Evolutionary conservation across 163 green algal genomes (phyloP).

Genomic region (Scenedesmus sp.): DNA sequence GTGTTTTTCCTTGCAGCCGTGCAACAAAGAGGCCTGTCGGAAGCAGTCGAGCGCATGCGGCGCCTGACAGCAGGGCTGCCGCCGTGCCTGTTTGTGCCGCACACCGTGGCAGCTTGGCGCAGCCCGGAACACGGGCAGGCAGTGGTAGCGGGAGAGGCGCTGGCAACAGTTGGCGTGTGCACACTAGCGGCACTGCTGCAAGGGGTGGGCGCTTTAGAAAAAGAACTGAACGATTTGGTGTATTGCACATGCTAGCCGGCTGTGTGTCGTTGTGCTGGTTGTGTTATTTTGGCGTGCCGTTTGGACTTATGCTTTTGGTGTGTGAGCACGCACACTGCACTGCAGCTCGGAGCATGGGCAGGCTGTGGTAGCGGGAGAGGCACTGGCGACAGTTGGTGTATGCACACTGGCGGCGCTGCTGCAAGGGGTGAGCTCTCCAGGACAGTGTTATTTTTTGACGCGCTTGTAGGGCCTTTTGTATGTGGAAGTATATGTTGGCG

Average conservation of each 20-base stretch:
- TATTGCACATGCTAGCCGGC: no score
- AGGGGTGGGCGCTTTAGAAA: not conserved
- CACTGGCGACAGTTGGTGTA: constrained; percentile 64
- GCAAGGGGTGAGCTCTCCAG: not conserved
- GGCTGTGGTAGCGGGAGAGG: constrained; percentile 44
- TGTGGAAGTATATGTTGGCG: no score
- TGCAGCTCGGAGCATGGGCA: not conserved
- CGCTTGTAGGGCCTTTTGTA: no score
- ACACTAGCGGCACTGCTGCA: constrained; percentile 56
- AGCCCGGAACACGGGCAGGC: constrained; percentile 11
- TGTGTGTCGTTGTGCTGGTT: no score
- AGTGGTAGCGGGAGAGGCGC: constrained; percentile 53
- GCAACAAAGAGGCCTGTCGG: constrained; percentile 52
- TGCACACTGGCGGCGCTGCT: constrained; percentile 60
- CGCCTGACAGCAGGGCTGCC: constrained; percentile 63
- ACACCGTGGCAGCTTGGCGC: constrained; percentile 33
- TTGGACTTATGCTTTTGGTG: no score
- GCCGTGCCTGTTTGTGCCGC: constrained; percentile 69
- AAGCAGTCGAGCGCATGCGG: constrained; percentile 60
- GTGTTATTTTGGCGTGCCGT: no score
- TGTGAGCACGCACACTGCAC: no score
- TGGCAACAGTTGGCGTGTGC: constrained; percentile 68
- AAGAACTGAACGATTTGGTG: no score
- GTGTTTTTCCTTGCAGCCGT: constrained; percentile 54
- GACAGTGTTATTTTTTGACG: no score